A percentile compares a stretch with the other conserved stretches of the same genome.
Evolutionary conservation across 2,329 filamentous ascomycete species (phyloP).

Genomic region (Balansia obtecta): DNA sequence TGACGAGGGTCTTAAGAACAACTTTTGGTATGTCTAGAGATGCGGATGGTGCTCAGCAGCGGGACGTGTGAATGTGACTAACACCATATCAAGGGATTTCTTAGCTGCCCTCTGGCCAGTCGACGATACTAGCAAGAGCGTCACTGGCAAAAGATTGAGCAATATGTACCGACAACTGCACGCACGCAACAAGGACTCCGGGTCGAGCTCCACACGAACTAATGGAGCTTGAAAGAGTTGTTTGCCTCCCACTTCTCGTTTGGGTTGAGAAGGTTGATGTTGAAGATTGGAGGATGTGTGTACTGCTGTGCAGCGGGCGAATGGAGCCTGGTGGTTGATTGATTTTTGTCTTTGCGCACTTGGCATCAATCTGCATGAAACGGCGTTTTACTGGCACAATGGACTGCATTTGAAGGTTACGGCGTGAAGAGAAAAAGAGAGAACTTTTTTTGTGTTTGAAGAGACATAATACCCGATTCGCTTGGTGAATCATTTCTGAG

Average conservation of each 20-base stretch:
- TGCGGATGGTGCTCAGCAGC: no score
- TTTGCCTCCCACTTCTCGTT: conserved; percentile 1
- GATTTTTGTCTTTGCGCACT: conserved; percentile 8
- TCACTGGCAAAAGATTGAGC: conserved; percentile 31
- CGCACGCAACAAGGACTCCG: conserved; percentile 19
- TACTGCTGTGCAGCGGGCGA: not conserved
- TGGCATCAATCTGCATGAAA: conserved; percentile 14
- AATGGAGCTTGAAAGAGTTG: conserved; percentile 16
- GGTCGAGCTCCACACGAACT: conserved; percentile 16
- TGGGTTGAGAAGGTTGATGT: not conserved
- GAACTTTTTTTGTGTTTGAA: conserved; percentile 6
- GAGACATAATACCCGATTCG: conserved; percentile 16
- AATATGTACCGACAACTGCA: conserved; percentile 31
- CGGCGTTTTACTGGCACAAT: conserved; percentile 13
- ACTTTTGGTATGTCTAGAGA: conserved; percentile 32
- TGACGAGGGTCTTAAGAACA: conserved; percentile 31
- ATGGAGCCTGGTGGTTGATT: not conserved
- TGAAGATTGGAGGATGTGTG: not conserved
- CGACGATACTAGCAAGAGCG: conserved; percentile 30
- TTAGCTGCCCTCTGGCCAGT: conserved; percentile 33
- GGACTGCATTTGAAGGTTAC: conserved; percentile 10
- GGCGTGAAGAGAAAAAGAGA: conserved; percentile 8
- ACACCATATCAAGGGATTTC: conserved; percentile 27
- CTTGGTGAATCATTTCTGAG: conserved; percentile 10
- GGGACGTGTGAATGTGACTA: conserved; percentile 7